A percentile compares a stretch with the other conserved stretches of the same genome.
Conservation (phyloP, 306 rosid genomes). For the Amphicarpaea edgeworthii region DNA sequence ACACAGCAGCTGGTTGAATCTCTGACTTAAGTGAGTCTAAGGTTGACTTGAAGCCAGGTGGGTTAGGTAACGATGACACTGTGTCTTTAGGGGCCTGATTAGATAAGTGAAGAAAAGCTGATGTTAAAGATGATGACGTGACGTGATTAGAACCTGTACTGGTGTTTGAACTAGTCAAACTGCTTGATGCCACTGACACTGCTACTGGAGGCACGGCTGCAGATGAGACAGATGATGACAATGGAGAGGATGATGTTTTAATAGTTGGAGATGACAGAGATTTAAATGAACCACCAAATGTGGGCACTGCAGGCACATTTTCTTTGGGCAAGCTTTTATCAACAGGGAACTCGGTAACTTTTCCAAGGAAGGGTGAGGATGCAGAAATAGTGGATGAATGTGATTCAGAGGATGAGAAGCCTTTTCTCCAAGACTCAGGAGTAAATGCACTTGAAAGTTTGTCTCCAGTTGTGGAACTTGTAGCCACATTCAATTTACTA, state of each 20-base stretch:
- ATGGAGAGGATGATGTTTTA: conserved; percentile 46
- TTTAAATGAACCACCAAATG: conserved; percentile 50
- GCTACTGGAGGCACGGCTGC: conserved; percentile 50
- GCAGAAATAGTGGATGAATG: conserved; percentile 45
- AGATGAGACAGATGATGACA: conserved; percentile 45
- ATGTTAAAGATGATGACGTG: conserved; percentile 48
- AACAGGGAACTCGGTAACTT: conserved; percentile 38
- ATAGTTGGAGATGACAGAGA: conserved; percentile 41
- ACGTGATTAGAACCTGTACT: conserved; percentile 44
- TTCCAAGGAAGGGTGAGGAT: conserved; percentile 37
- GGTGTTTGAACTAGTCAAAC: conserved; percentile 48
- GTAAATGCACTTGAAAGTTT: conserved; percentile 46
- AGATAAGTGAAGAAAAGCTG: conserved; percentile 44
- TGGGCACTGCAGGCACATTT: conserved; percentile 42
- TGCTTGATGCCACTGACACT: conserved; percentile 48
- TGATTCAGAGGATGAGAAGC: conserved; percentile 44
- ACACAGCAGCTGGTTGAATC: conserved; percentile 43
- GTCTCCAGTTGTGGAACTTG: conserved; percentile 50
- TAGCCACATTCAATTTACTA: conserved; percentile 44
- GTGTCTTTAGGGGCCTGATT: conserved; percentile 48
- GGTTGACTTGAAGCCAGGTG: conserved; percentile 42
- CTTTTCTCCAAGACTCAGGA: conserved; percentile 58
- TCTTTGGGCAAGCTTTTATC: conserved; percentile 55
- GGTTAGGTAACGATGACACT: conserved; percentile 30
- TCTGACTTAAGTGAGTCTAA: conserved; percentile 53